Base-by-base conservation (phyloP, 192 early-diverging fungal genomes). In the Linnemannia schmuckeri region DNA sequence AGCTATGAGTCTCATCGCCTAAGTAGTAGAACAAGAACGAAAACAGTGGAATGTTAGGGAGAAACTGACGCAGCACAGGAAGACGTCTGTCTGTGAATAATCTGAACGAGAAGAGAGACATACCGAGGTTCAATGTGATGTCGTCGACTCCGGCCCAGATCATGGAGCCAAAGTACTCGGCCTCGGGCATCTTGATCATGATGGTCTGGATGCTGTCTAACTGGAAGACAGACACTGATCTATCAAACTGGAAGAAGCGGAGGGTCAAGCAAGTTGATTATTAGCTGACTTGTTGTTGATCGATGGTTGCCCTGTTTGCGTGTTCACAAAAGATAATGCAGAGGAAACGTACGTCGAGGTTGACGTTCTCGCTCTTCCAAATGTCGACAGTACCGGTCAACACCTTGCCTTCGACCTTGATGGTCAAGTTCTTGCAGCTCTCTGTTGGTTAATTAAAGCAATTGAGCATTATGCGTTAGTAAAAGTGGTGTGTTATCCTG, bases 81-180 rank as follows among this genome's bases (percentile, higher is more conserved):
- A 38, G 4, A 27, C 15, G n/a, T 6, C 63, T 24, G 46, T 27
- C 42, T 52, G 49, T 24, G 13, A 22, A n/a, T 6, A 44, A 44
- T 40, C 18, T 7, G 20, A 70, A 13, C 7, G 69, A 35, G 41
- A 41, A 27, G 38, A 49, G 46, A 15, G 15, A 13, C 35, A 66
- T 78, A 84, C 85, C 85, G 57, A 81, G 76, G 40, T 76, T 79
- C 22, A 87, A 68, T 18, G 57, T 74, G 54, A 81, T 76, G 49
- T 81, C 73, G 30, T 87, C 75, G 44, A 81, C 79, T 12, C 80
- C 80, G 46, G 85, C 75, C 85, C 85, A 87, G 41, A 87, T 27
- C 85, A 87, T 87, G 10, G 79, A 81, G 6, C 85, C 85, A 75
- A 87, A 87, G 70, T 87, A 61, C 68, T 87, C 79, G 10, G 75